Conservation (phyloP, 192 early-diverging fungal species). For the Funneliformis mosseae region DNA sequence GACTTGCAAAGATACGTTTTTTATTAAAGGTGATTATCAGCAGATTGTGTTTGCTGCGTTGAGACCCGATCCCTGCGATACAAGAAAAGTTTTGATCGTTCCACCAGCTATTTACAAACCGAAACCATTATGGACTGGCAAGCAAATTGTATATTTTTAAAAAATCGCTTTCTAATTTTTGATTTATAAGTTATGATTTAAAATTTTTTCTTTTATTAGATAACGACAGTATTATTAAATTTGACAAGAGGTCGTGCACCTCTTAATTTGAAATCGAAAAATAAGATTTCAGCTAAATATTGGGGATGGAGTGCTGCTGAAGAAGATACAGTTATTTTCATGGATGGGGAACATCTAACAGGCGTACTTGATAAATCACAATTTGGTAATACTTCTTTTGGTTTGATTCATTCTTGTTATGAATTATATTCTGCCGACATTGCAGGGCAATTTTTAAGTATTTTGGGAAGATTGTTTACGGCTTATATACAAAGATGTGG, state of each 20-base stretch:
- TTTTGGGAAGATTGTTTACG: slow-evolving; percentile 89
- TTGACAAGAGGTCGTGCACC: slow-evolving; percentile 75
- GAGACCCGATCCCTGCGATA: slow-evolving; percentile 70
- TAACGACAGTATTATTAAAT: slow-evolving; percentile 92
- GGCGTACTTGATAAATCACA: slow-evolving; percentile 98
- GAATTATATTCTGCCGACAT: slow-evolving; percentile 90
- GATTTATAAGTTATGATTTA: neutral
- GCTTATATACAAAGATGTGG: slow-evolving; percentile 85
- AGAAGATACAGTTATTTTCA: slow-evolving; percentile 84
- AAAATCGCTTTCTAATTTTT: no score
- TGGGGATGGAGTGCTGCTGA: slow-evolving; percentile 81
- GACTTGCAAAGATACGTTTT: slow-evolving; percentile 84
- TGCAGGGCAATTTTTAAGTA: slow-evolving; percentile 89
- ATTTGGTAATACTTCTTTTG: slow-evolving; percentile 90
- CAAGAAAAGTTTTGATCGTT: slow-evolving; percentile 73
- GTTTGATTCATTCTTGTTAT: slow-evolving; percentile 94
- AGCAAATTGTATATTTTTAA: slow-evolving; percentile 93
- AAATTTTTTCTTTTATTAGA: slow-evolving; percentile 38
- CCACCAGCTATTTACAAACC: slow-evolving; percentile 91
- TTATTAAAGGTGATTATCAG: slow-evolving; percentile 87
- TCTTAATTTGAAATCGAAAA: slow-evolving; percentile 87
- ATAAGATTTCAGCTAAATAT: slow-evolving; percentile 80
- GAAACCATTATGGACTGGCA: slow-evolving; percentile 91
- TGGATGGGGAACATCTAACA: slow-evolving; percentile 86
- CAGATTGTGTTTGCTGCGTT: slow-evolving; percentile 91